phyloP scores from a whole-genome alignment of 1,139 yeast genomes.

The Lodderomyces orthopsilosis region DNA sequence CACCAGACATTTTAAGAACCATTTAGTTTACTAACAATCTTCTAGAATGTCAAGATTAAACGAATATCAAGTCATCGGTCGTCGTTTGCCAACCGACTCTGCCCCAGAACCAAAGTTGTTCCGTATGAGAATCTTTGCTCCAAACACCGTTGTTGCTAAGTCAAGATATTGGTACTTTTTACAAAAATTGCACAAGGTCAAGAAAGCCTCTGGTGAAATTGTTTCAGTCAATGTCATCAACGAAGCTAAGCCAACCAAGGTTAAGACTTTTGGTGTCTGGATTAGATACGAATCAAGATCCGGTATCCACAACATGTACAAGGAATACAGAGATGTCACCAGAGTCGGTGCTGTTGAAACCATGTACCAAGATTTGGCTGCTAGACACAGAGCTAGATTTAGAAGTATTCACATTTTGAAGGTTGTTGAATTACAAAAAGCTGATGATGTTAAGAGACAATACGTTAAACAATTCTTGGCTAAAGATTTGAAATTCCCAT shows the following conservation, averaged over 20 bases:
- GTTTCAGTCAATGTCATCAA: conserved; percentile 87
- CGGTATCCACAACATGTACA: conserved; percentile 99
- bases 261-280: conserved; percentile 99
- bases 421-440: conserved; percentile 98
- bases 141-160: conserved; percentile 98
- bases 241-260: conserved; percentile 98
- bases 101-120: conserved; percentile 99
- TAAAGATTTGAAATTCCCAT: conserved; percentile 98
- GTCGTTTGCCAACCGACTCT: conserved; percentile 98
- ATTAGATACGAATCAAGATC: conserved; percentile 99
- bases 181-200: conserved; percentile 98
- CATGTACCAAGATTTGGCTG: conserved; percentile 99
- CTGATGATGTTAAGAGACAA: conserved; percentile 98
- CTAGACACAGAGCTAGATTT: conserved; percentile 99
- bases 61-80: conserved; percentile 99
- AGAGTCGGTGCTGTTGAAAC: conserved; percentile 99
- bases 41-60: conserved; percentile 77
- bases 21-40: conserved; percentile 14
- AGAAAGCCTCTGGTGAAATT: conserved; percentile 99
- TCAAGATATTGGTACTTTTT: conserved; percentile 99
- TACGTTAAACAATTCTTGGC: conserved; percentile 96
- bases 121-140: conserved; percentile 99
- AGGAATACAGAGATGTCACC: conserved; percentile 98
- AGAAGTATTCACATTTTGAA: conserved; percentile 97
- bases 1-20: too few species aligned